phyloP scores from a whole-genome alignment of 1,139 yeast species.

The Hemisphaericaspora subhashii region DNA sequence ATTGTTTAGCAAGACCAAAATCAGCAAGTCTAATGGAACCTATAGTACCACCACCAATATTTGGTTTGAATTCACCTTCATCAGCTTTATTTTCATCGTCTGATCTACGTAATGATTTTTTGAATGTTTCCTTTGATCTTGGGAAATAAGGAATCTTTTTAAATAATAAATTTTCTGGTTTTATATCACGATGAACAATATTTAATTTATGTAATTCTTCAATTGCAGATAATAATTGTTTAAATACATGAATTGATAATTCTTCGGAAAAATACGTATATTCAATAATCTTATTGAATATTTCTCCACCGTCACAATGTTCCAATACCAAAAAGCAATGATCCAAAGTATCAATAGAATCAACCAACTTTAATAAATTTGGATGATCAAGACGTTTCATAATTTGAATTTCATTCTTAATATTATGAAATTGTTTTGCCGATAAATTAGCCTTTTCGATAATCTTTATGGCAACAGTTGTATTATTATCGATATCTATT shows the following conservation, averaged over 20 bases:
- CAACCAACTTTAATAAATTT: constrained; percentile 69
- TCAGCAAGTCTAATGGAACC: constrained; percentile 88
- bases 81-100: constrained; percentile 80
- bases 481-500: constrained; percentile 30
- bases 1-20: constrained; percentile 87
- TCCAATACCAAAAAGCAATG: constrained; percentile 83
- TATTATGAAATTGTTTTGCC: constrained; percentile 50
- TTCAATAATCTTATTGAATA: constrained; percentile 89
- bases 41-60: constrained; percentile 87
- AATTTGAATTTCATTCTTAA: constrained; percentile 83
- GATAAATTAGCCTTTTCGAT: constrained; percentile 66
- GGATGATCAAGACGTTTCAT: constrained; percentile 69
- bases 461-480: constrained; percentile 75
- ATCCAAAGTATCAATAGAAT: constrained; percentile 54
- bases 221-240: constrained; percentile 81
- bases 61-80: constrained; percentile 79
- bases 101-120: constrained; percentile 54
- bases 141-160: constrained; percentile 47
- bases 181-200: constrained; percentile 91
- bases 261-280: constrained; percentile 89
- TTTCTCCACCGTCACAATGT: constrained; percentile 89
- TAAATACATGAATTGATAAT: constrained; percentile 78
- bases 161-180: constrained; percentile 89
- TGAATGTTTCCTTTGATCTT: constrained; percentile 40
- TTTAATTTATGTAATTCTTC: constrained; percentile 82